Evolutionary conservation across 176 grass and related monocot genomes (phyloP), one percentile per base, ranked within the genome.

Genomic region (Aegilops tauschii): DNA sequence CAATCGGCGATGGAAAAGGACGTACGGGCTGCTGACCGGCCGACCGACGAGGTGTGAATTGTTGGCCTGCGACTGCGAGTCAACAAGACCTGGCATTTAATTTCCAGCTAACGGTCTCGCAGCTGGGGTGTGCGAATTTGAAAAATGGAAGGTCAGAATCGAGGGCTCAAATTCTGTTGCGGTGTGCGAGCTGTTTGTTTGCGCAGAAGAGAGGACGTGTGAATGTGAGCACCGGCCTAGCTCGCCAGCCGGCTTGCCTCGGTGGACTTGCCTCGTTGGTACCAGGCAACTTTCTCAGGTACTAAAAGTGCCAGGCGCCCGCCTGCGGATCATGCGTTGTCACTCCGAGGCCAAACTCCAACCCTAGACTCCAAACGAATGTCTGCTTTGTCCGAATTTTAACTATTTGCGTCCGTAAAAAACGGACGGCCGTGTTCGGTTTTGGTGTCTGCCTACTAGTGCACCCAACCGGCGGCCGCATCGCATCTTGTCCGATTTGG

Each of bases 311-410:
- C 45, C 45, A 49, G 45, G 45, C 45, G 45, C 45, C 45, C 12
- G 12, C 12, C 45, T 52, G 14, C 49, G 49, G 49, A 52, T 17
- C 49, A 17, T 52, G 49, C 14, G 49, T 17, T 1, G 49, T 52
- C 49, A 52, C 14, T 52, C 14, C 42, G 42, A 44, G 3, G 10
- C 42, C 42, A 11, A 32, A 10, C 40, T 42, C 40, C 9, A 42
- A 10, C 9, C 0, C 8, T 42, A 42, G 39, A 10, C 0, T 3
- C 0, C 10, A 44, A 44, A 44, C 0, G 0, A 0, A 9, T 0
- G 10, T 3, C 2, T 2, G 10, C 0, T 12, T 44, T 44, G 10
- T 12, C 10, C 0, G 42, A 0, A 44, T 44, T 42, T 44, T 44
- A 3, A 3, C 42, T 0, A 12, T 12, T 44, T 44, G 10, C 42